A percentile compares a stretch with the other conserved stretches of the same genome.
Conservation (phyloP, 2,329 filamentous ascomycete species). For the Diplocarpon rosae region DNA sequence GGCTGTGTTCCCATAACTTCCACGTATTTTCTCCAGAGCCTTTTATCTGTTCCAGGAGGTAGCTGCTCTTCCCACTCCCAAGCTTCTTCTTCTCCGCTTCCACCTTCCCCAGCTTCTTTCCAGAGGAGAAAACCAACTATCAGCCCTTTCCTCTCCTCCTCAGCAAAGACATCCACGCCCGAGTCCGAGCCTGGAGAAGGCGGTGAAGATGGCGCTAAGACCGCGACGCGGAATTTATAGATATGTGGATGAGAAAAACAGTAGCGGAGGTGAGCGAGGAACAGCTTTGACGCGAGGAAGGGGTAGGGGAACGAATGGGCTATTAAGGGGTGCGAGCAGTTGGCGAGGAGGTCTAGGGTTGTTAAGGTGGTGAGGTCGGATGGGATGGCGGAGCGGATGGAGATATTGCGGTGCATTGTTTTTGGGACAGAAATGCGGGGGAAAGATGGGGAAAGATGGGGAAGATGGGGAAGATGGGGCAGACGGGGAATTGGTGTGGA, state of each 20-base stretch:
- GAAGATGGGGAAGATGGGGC: background rate
- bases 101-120: background rate
- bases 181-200: background rate
- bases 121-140: conserved; percentile 6
- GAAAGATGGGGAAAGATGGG: no score
- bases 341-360: conserved; percentile 3
- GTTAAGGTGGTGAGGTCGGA: conserved; percentile 1
- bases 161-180: background rate
- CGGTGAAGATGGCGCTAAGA: background rate
- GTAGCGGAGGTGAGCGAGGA: background rate
- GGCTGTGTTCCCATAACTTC: background rate
- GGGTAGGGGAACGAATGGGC: conserved; percentile 1
- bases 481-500: background rate
- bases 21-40: background rate
- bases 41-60: background rate
- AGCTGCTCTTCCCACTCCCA: conserved; percentile 3
- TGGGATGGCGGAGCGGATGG: background rate
- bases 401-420: background rate
- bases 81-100: background rate
- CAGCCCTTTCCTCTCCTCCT: background rate
- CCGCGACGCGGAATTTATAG: conserved; percentile 1
- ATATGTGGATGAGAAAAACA: background rate
- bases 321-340: conserved; percentile 1
- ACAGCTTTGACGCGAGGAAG: conserved; percentile 1
- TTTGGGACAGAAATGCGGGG: background rate